A percentile compares a stretch with the other conserved stretches of the same genome.
These are phyloP conservation scores for Aegle marmelos DNA, from an alignment of 345 rosid species.

Conservation along the genomic window DNA sequence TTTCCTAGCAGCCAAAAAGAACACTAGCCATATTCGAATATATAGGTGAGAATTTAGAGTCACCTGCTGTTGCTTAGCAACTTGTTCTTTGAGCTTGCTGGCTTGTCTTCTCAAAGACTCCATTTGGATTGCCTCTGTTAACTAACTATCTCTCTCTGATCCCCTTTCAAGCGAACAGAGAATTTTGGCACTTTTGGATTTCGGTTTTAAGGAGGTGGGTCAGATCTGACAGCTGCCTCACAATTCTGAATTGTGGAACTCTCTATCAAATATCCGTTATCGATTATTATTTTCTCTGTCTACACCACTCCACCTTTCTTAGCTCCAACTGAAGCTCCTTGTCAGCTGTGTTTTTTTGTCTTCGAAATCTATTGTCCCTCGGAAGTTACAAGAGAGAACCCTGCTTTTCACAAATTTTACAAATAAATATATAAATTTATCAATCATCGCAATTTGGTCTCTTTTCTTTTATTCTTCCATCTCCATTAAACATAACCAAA, in stretches of 20 bases:
- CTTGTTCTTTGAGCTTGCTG: constrained; percentile 89
- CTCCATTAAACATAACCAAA: too few relatives aligned
- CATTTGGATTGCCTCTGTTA: constrained; percentile 33
- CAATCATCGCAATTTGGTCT: too few relatives aligned
- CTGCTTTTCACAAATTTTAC: neutral
- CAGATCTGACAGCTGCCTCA: constrained; percentile 9
- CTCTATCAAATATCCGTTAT: neutral
- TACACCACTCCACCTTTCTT: neutral
- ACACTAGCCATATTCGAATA: neutral
- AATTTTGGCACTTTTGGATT: neutral
- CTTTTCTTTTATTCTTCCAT: too few relatives aligned
- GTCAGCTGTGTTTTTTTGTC: neutral
- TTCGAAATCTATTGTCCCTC: neutral
- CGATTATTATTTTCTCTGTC: neutral
- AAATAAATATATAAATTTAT: too few relatives aligned
- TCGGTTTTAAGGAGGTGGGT: neutral
- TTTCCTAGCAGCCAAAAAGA: constrained; percentile 8
- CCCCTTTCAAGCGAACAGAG: neutral
- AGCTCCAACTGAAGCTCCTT: neutral
- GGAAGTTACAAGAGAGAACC: neutral
- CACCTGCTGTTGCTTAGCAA: constrained; percentile 88
- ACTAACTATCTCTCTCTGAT: neutral
- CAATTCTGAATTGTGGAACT: neutral
- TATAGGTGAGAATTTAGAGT: neutral
- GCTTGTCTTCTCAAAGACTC: constrained; percentile 94